phyloP scores from a whole-genome alignment of 139 green algal genomes.

The Chlorella sp. region DNA sequence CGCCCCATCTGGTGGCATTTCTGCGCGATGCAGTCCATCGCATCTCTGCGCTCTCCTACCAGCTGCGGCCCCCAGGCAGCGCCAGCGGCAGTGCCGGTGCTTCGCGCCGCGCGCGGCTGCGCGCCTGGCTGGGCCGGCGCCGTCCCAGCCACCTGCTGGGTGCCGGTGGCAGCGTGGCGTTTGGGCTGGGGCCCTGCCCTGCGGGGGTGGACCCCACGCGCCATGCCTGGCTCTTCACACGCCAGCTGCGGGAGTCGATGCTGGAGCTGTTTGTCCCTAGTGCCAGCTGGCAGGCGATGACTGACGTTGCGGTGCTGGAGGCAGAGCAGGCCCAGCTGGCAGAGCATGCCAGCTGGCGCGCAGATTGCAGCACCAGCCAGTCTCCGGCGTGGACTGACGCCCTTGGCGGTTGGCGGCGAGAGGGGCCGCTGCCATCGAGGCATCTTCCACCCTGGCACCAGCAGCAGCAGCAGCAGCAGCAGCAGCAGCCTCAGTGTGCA shows the following conservation, averaged over 20 bases:
- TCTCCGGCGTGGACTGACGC: background rate
- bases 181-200: constrained; percentile 3
- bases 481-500: background rate
- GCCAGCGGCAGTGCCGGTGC: background rate
- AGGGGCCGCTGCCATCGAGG: background rate
- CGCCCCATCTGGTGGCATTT: constrained; percentile 26
- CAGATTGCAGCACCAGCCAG: background rate
- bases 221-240: background rate
- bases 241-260: background rate
- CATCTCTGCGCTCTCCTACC: constrained; percentile 29
- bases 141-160: background rate
- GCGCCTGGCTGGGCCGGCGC: background rate
- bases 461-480: background rate
- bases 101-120: background rate
- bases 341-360: background rate
- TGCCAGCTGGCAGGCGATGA: background rate
- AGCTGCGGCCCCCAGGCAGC: constrained; percentile 12
- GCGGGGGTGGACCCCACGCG: constrained; percentile 5
- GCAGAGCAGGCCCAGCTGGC: background rate
- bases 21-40: background rate
- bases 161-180: too few relatives aligned
- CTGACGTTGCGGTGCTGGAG: constrained; percentile 6
- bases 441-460: background rate
- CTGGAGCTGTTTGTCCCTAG: constrained; percentile 15
- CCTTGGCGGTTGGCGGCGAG: background rate